Evolutionary conservation across 208 protist genomes (phyloP).

Genomic region (Leishmania turanica): DNA sequence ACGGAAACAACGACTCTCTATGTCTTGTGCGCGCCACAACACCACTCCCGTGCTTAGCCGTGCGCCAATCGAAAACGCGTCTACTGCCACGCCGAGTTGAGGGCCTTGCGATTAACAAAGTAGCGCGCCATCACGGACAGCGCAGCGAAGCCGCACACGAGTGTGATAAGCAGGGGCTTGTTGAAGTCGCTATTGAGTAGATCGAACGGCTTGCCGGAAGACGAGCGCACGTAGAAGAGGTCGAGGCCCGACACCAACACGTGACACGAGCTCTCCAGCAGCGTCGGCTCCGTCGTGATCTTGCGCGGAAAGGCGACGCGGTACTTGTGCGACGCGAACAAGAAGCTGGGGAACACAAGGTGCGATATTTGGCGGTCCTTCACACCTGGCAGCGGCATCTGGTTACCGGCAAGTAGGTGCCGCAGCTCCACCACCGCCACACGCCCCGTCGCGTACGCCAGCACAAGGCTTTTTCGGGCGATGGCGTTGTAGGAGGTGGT

Average conservation of each 20-base stretch:
- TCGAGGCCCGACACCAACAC: constrained; percentile 86
- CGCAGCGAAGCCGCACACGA: constrained; percentile 61
- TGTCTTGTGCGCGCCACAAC: not conserved
- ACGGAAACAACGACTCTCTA: not conserved
- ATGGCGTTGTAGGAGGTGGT: constrained; percentile 84
- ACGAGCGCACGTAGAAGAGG: constrained; percentile 89
- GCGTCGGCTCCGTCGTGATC: constrained; percentile 72
- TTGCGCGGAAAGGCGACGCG: constrained; percentile 57
- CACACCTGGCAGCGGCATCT: constrained; percentile 55
- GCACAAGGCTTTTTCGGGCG: constrained; percentile 79
- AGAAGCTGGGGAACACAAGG: constrained; percentile 63
- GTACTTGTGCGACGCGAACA: constrained; percentile 69
- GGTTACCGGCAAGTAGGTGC: constrained; percentile 64
- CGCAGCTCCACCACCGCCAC: constrained; percentile 75
- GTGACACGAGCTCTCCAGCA: constrained; percentile 88
- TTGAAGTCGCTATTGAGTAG: constrained; percentile 93
- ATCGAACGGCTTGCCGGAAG: constrained; percentile 91
- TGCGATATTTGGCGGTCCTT: constrained; percentile 59
- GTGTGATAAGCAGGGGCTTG: constrained; percentile 77
- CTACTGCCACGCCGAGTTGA: constrained; percentile 77
- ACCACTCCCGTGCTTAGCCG: not conserved
- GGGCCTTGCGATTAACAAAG: constrained; percentile 69
- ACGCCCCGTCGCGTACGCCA: constrained; percentile 79
- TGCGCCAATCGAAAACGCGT: too few species aligned
- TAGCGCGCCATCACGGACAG: constrained; percentile 68